phyloP scores from a whole-genome alignment of 1,284 basidiomycete genomes.

The Chiua sp. region DNA sequence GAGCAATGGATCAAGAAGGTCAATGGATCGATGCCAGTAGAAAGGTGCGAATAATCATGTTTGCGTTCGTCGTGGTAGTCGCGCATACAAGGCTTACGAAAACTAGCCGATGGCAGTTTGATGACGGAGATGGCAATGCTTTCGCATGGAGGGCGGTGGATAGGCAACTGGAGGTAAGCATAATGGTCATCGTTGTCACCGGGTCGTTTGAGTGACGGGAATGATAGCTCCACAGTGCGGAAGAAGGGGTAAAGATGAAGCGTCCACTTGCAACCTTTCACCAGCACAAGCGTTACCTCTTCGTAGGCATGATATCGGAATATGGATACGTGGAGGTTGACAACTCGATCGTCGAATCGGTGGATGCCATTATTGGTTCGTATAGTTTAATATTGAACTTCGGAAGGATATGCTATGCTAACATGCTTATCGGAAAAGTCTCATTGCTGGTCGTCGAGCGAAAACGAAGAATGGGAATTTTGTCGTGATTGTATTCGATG shows the following conservation, averaged over 20 bases:
- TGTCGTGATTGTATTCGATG: constrained; percentile 6
- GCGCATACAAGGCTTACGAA: constrained; percentile 4
- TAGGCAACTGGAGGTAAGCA: constrained; percentile 18
- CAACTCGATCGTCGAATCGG: constrained; percentile 37
- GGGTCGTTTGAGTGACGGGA: background rate
- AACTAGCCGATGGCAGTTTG: constrained; percentile 31
- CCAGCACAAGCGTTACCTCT: constrained; percentile 42
- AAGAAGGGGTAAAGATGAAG: constrained; percentile 15
- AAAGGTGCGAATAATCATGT: constrained; percentile 15
- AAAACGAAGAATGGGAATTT: constrained; percentile 15
- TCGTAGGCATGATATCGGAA: constrained; percentile 43
- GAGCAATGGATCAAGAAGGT: constrained; percentile 26
- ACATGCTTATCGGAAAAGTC: constrained; percentile 15
- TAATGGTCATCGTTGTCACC: background rate
- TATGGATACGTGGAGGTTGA: constrained; percentile 46
- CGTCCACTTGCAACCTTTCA: constrained; percentile 41
- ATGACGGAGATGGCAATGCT: constrained; percentile 26
- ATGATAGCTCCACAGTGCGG: constrained; percentile 19
- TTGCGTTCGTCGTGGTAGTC: background rate
- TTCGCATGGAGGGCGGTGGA: constrained; percentile 25
- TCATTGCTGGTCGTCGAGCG: constrained; percentile 28
- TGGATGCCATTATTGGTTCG: constrained; percentile 46
- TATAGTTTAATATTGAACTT: background rate
- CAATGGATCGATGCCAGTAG: constrained; percentile 16
- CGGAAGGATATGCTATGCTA: constrained; percentile 4